Base-by-base conservation (phyloP, 2,329 filamentous ascomycete genomes). In the Ceratocystis cubensis region DNA sequence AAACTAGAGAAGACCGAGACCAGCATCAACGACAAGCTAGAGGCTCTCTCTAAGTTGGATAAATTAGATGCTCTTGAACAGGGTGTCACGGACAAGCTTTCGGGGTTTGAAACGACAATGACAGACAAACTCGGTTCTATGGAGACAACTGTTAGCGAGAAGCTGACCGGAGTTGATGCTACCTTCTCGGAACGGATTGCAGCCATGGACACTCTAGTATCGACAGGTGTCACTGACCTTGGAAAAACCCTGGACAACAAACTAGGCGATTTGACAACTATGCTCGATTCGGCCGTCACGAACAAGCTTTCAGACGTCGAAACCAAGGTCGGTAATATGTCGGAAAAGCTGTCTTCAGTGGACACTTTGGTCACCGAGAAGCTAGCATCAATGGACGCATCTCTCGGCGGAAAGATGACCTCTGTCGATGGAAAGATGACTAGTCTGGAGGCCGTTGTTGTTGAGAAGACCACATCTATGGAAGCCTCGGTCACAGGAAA, bases 401-500 rank as follows among this genome's bases (percentile, higher is more conserved):
- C 41, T 3, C 20, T 59, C 1, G 66, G 57, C n/a, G 57, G 62
- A 4, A 68, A 68, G 50, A 63, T 68, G 25, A 63, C 48, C 10
- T 59, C 25, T 17, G 66, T 65, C 10, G 66, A 66, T 44, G 61
- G 41, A 59, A 68, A 68, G 59, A 63, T 68, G 61, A 59, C 64
- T 17, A 59, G 57, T 44, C 53, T 68, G 15, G 66, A 68, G 44
- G 62, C 66, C 5, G 50, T 61, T 6, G 25, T 68, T 15, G 63
- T 61, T 15, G 66, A 68, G 13, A 68, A 68, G 48, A 56, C 65
- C 3, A 63, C 59, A 5, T 44, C 46, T 4, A 57, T 68, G 25
- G 66, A 68, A n/a, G 64, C 45, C 25, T 68, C 66, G 7, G 66
- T 68, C 48, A 66, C 66, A 3, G 64, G 61, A 41, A 68, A 65